Base-by-base conservation (phyloP, 2,329 filamentous ascomycete species). In the Talaromyces sp. region DNA sequence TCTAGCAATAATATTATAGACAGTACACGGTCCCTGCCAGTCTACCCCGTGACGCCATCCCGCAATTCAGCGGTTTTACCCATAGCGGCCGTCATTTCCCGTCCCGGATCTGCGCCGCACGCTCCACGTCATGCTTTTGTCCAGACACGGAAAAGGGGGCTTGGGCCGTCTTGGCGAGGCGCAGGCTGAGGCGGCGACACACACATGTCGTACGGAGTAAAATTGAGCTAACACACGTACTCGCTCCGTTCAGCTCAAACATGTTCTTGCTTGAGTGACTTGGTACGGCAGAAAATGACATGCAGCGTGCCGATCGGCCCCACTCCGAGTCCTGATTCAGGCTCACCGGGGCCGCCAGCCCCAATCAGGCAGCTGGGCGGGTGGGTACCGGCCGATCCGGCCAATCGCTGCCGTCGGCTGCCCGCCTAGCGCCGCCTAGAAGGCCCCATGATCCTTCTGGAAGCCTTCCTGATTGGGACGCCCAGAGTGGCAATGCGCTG, bases 381-480 rank as follows among this genome's bases (percentile, higher is more conserved):
- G 25, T 30, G 49, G 7, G 25, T 13, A 2, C 10, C 10, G 17
- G 44, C 17, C 9, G 49, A 30, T 17, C 25, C 1, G 49, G 49
- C 49, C 49, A 53, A 53, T 53, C 49, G 49, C 49, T 4, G 3
- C 13, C 13, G 13, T 1, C 6, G 2, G 17, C 49, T 1, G 17
- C 17, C 25, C 27, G 15, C 9, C 49, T 61, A 57, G 59, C 36
- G 25, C 19, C 15, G 60, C 60, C 44, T 58, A 32, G 60, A 61
- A 56, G 25, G 51, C 9, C 42, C 27, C 10, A n/a, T n/a, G 4
- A 28, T 61, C 53, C 57, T 62, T 62, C 60, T 62, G 55, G 60
- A 62, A 62, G 52, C 42, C 52, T 62, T 51, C 60, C 60, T 28
- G 33, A 51, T 56, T 9, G 22, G 55, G 60, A 33, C 39, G 55